Base-by-base conservation (phyloP, 306 rosid genomes). In the Vigna radiata region DNA sequence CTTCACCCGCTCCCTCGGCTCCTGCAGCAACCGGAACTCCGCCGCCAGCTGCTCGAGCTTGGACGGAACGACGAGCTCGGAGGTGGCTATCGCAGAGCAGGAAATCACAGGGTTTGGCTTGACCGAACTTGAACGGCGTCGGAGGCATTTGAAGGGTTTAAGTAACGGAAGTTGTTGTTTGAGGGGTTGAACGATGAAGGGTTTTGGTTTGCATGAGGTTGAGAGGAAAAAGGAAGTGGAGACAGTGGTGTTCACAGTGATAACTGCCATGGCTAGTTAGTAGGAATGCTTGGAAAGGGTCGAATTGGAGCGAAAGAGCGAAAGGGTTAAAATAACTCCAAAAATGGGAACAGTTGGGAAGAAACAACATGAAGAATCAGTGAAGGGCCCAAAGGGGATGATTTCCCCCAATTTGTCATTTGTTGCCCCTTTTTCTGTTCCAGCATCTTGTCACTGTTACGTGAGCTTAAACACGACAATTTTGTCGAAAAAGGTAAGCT, bases 1-100 rank as follows among this genome's bases (percentile, higher is more conserved):
- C 83, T 86, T 88, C 17, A 90, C 86, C 12, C 99, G 85, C 3
- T 95, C 97, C 39, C 80, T 12, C 4, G 99, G 94, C 8, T 90
- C 91, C 7, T 84, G 31, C 2, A 95, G 50, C 3, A 89, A 69
- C 2, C 18, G 81, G 74, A 95, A 95, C 60, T 92, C 97, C 2
- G 83, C 72, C 31, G 82, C 75, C 11, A 95, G 79, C 52, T 65
- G 75, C 50, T 70, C 88, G 8, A 92, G 96, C 83, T 83, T 91
- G 1, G 73, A 62, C 3, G 90, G 83, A 10, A 73, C 82, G 3
- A 23, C 14, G 3, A 56, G 77, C 19, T 87, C 83, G 5, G 86
- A 2, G 61, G 86, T 77, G n/a, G 91, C 43, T 8, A 81, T 33
- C 8, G 87, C 87, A 47, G 88, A 86, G 87, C 89, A 86, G 0